Base-by-base conservation (phyloP, 2,329 filamentous ascomycete species). In the Fusarium drepaniforme region DNA sequence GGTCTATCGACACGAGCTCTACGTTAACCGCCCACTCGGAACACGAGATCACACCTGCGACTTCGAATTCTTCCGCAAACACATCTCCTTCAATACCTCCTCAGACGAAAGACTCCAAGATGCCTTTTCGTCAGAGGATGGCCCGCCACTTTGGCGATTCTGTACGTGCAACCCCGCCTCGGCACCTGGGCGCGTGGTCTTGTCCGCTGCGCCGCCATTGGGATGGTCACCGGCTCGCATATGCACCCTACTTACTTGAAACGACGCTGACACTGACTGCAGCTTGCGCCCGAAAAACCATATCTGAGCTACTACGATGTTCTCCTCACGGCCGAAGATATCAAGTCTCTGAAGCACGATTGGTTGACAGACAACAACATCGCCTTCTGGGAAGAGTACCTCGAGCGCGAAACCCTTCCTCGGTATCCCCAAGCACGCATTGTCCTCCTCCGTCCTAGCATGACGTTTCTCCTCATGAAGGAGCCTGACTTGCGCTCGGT, bases 291-390 rank as follows among this genome's bases (percentile, higher is more conserved):
- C 58, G 81, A 83, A 63, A 85, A 84, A 64, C 74, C 82, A 8
- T 84, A 84, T 67, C 81, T 84, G 53, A 84, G 82, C 73, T 85
- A 86, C 72, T 84, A 85, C 76, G 84, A 85, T 70, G 82, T 84
- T n/a, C 77, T 81, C 59, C 75, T 98, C 77, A 98, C 94, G 61
- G 91, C 92, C 81, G 94, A 97, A 82, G 97, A 99, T 83, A 90
- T 98, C 77, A 93, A 96, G 82, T 93, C 93, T 18, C 90, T 99
- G 68, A 95, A 94, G 84, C 89, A 94, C 83, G 97, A 98, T 87
- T 99, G 97, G 97, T 88, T 99, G 63, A 98, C 96, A 51, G 97
- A 99, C 83, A 98, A 98, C 86, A 96, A 95, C 78, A 98, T 99
- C 76, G 93, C 95, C 61, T 98, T 99, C 82, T 99, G 97, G 96